Conservation (phyloP, 805 yeast genomes). For the Yamadazyma ubonensis region DNA sequence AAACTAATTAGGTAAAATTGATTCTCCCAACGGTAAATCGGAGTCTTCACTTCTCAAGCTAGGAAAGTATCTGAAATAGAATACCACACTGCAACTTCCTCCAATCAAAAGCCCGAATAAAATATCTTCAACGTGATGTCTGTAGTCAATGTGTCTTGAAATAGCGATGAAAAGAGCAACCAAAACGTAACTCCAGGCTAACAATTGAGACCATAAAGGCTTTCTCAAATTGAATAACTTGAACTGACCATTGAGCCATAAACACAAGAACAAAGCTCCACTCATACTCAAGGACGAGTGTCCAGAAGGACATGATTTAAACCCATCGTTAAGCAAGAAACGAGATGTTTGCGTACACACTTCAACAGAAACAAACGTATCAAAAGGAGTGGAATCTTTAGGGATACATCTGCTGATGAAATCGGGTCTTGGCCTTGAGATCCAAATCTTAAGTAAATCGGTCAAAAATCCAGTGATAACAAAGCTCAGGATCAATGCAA, state of each 20-base stretch:
- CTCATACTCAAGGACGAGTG: slow-evolving; percentile 38
- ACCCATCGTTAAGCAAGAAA: slow-evolving; percentile 37
- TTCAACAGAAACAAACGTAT: slow-evolving; percentile 26
- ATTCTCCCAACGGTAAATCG: slow-evolving; percentile 10
- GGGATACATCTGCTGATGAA: slow-evolving; percentile 41
- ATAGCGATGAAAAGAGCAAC: slow-evolving; percentile 32
- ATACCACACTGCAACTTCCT: slow-evolving; percentile 16
- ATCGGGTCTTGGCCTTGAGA: slow-evolving; percentile 44
- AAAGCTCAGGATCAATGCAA: slow-evolving; percentile 31
- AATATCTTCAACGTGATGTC: slow-evolving; percentile 37
- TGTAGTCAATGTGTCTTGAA: slow-evolving; percentile 34
- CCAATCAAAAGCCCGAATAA: slow-evolving; percentile 30
- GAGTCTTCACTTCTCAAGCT: slow-evolving; percentile 5
- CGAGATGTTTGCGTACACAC: slow-evolving; percentile 28
- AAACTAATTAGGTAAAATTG: slow-evolving; percentile 8
- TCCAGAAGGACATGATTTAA: slow-evolving; percentile 43
- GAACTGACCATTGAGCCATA: slow-evolving; percentile 34
- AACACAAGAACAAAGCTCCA: slow-evolving; percentile 30
- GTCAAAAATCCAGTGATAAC: slow-evolving; percentile 31
- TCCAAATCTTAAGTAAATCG: slow-evolving; percentile 39
- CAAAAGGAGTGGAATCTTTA: slow-evolving; percentile 22
- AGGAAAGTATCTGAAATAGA: slow-evolving; percentile 15
- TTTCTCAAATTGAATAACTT: slow-evolving; percentile 8
- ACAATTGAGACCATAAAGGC: slow-evolving; percentile 5
- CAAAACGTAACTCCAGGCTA: slow-evolving; percentile 20